Conservation (phyloP, 768 basidiomycete species). For the Lyophyllum shimeji region DNA sequence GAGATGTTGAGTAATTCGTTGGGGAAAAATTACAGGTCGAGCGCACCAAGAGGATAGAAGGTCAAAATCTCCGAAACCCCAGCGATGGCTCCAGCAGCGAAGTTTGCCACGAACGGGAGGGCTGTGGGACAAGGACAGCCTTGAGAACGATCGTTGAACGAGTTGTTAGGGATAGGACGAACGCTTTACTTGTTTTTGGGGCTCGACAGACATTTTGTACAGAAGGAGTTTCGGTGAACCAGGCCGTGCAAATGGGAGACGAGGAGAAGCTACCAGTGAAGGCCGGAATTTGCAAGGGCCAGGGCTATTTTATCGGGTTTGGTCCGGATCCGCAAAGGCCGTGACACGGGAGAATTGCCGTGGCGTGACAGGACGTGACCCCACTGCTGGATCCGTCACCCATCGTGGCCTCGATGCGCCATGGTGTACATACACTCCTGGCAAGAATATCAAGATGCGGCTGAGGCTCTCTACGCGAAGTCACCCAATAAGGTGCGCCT, state of each 20-base stretch:
- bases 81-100: constrained; percentile 94
- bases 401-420: constrained; percentile 41
- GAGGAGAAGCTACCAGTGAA: constrained; percentile 5
- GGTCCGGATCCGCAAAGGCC: constrained; percentile 1
- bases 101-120: constrained; percentile 85
- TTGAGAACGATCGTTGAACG: background rate
- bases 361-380: constrained; percentile 21
- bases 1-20: constrained; percentile 1
- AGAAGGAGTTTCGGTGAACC: background rate
- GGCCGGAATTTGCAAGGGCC: constrained; percentile 6
- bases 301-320: constrained; percentile 25
- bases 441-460: constrained; percentile 90
- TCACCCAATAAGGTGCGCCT: constrained; percentile 71
- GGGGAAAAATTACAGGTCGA: background rate
- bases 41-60: constrained; percentile 86
- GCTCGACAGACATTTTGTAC: constrained; percentile 23
- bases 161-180: background rate
- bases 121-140: constrained; percentile 40
- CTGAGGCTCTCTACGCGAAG: constrained; percentile 79
- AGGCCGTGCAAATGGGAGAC: background rate
- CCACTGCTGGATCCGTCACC: constrained; percentile 17
- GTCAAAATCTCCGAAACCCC: constrained; percentile 83
- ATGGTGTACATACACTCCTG: constrained; percentile 92
- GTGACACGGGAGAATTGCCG: constrained; percentile 9
- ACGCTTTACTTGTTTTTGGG: constrained; percentile 30